A percentile compares a stretch with the other conserved stretches of the same genome.
Evolutionary conservation across 495 filamentous ascomycete genomes (phyloP).

Genomic region (Hyphodiscus hymeniophilus): DNA sequence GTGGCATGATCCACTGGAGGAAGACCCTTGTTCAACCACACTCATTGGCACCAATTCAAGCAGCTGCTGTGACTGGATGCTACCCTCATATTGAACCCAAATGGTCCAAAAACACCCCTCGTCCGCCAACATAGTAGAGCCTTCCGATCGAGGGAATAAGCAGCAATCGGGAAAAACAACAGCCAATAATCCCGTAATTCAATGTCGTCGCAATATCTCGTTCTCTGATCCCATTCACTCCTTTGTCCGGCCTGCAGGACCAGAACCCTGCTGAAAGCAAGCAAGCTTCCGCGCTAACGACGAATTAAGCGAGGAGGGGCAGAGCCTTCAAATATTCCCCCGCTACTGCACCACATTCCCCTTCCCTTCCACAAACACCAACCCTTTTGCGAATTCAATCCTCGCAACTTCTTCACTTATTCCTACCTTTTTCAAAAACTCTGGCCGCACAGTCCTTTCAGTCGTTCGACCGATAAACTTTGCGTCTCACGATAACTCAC

Average conservation of each 20-base stretch:
- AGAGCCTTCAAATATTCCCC: slow-evolving; percentile 20
- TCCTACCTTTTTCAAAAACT: slow-evolving; percentile 6
- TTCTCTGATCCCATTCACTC: too few relatives aligned
- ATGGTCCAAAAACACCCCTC: not conserved
- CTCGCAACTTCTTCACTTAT: not conserved
- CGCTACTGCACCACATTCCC: slow-evolving; percentile 17
- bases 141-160: not conserved
- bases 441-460: slow-evolving; percentile 24
- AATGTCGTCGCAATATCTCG: too few relatives aligned
- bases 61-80: slow-evolving; percentile 3
- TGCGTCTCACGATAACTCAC: slow-evolving; percentile 17
- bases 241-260: not conserved
- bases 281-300: not conserved
- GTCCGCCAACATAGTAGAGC: too few relatives aligned
- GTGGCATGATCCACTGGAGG: slow-evolving; percentile 9
- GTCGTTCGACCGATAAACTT: slow-evolving; percentile 20
- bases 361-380: slow-evolving; percentile 13
- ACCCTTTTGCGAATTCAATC: slow-evolving; percentile 7
- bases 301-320: slow-evolving; percentile 14
- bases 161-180: not conserved
- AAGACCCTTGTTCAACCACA: slow-evolving; percentile 10
- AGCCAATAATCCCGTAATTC: not conserved
- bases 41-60: not conserved
- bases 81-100: not conserved
- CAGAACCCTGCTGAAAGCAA: not conserved